Conservation (phyloP, 2,329 filamentous ascomycete genomes). For the Ceratocystis cacaofunesta region DNA sequence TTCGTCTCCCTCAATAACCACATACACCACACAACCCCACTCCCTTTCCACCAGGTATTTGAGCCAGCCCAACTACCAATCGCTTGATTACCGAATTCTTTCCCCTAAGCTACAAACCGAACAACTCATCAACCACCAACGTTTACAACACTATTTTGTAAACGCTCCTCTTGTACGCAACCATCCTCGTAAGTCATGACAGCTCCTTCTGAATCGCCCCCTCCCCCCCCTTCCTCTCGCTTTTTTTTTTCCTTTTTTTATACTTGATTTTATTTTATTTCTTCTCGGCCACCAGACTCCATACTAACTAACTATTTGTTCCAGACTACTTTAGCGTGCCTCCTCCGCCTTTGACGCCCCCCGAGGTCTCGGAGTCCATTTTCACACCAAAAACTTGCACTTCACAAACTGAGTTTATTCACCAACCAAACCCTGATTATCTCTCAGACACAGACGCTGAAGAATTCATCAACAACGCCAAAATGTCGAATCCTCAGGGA, state of each 20-base stretch:
- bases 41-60: background rate
- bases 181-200: background rate
- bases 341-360: constrained; percentile 36
- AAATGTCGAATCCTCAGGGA: constrained; percentile 14
- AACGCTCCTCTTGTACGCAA: background rate
- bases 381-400: constrained; percentile 28
- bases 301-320: background rate
- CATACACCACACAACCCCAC: constrained; percentile 10
- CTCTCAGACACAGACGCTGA: constrained; percentile 24
- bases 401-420: constrained; percentile 29
- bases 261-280: background rate
- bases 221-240: background rate
- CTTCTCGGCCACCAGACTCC: background rate
- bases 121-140: constrained; percentile 8
- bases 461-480: constrained; percentile 14
- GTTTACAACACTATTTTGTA: constrained; percentile 8
- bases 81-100: constrained; percentile 3
- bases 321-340: constrained; percentile 20
- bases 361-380: constrained; percentile 29
- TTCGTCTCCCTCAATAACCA: constrained; percentile 5
- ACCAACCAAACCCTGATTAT: constrained; percentile 38
- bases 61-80: background rate
- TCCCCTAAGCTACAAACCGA: background rate
- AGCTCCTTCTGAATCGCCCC: background rate
- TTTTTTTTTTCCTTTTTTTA: background rate